Percentiles rank a stretch among this genome's conserved stretches.
phyloP scores from a whole-genome alignment of 2,329 filamentous ascomycete genomes.

The Nemania diffusa region DNA sequence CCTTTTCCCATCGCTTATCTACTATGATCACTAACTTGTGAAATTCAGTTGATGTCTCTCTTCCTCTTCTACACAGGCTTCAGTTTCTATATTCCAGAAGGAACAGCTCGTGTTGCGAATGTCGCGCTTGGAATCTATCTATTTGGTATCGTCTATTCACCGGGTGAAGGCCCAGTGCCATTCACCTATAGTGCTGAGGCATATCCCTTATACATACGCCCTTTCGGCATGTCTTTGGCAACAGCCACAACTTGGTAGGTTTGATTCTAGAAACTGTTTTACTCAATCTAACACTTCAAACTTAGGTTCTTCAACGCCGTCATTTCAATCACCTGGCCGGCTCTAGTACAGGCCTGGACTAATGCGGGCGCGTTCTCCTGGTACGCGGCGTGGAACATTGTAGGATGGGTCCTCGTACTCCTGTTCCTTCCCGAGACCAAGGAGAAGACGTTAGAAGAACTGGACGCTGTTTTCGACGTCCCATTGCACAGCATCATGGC shows the following conservation, averaged over 20 bases:
- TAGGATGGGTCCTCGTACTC: constrained; percentile 57
- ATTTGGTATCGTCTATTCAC: constrained; percentile 63
- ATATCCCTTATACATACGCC: constrained; percentile 71
- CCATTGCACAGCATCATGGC: constrained; percentile 44
- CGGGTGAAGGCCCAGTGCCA: constrained; percentile 71
- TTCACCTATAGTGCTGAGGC: constrained; percentile 76
- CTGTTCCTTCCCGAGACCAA: constrained; percentile 58
- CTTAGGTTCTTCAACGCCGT: constrained; percentile 49
- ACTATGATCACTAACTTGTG: constrained; percentile 18
- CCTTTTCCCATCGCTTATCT: background rate
- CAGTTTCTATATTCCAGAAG: constrained; percentile 57
- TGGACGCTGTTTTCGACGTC: constrained; percentile 53
- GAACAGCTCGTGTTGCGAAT: constrained; percentile 55
- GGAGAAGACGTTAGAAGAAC: constrained; percentile 58
- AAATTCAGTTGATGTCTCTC: constrained; percentile 63
- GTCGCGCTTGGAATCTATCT: constrained; percentile 62
- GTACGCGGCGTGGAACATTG: constrained; percentile 61
- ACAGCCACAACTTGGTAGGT: constrained; percentile 61
- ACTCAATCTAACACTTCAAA: background rate
- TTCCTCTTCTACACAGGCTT: constrained; percentile 60
- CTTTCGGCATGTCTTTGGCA: constrained; percentile 69
- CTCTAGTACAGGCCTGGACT: constrained; percentile 56
- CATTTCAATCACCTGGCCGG: constrained; percentile 59
- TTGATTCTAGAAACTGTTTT: background rate
- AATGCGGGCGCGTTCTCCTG: constrained; percentile 60